A percentile compares a stretch with the other conserved stretches of the same genome.
Conservation (phyloP, 2,329 filamentous ascomycete species). For the Sclerotinia sclerotiorum region DNA sequence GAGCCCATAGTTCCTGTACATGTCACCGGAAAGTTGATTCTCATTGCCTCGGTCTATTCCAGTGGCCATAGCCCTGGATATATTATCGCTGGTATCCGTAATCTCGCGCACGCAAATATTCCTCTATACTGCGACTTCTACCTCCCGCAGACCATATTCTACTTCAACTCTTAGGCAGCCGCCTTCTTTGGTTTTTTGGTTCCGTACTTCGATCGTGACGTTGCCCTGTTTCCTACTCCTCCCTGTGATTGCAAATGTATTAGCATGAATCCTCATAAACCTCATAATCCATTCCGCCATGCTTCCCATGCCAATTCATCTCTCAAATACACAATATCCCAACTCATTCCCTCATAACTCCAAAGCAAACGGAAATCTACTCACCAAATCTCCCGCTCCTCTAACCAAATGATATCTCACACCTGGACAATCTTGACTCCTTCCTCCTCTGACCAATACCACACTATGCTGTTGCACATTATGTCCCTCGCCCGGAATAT, state of each 20-base stretch:
- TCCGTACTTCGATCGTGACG: constrained; percentile 91
- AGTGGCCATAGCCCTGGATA: background rate
- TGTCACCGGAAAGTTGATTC: background rate
- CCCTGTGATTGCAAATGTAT: constrained; percentile 56
- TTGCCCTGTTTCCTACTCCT: constrained; percentile 81
- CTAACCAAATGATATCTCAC: constrained; percentile 93
- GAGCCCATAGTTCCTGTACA: background rate
- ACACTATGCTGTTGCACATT: constrained; percentile 99
- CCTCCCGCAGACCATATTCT: constrained; percentile 14
- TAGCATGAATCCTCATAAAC: constrained; percentile 30
- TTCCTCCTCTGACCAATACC: constrained; percentile 88
- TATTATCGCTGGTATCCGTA: background rate
- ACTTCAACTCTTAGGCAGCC: constrained; percentile 23
- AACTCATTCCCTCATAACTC: background rate
- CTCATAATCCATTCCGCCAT: background rate
- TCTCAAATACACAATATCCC: background rate
- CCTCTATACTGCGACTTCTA: background rate
- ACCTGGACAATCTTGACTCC: constrained; percentile 96
- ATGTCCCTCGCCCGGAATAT: constrained; percentile 96
- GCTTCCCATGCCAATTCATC: background rate
- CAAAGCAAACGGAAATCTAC: constrained; percentile 43
- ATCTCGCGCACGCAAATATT: background rate
- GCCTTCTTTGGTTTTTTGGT: constrained; percentile 97
- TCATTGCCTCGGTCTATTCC: background rate
- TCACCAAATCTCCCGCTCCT: constrained; percentile 88